phyloP scores from a whole-genome alignment of 2,329 filamentous ascomycete genomes.

The Penicillium sp. region DNA sequence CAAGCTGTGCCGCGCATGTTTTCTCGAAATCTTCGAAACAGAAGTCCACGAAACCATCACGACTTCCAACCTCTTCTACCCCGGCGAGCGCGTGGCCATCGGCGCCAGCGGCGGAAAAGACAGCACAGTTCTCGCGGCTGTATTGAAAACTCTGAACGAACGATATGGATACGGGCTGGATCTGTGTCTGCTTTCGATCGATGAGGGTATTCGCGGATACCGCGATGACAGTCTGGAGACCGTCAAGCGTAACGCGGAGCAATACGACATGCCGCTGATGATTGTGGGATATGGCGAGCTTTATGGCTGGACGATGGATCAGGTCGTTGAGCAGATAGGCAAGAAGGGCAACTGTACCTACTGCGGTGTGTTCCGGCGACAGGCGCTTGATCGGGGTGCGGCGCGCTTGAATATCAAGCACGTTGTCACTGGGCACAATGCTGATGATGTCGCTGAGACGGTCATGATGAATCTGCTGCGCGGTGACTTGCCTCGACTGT shows the following conservation, averaged over 20 bases:
- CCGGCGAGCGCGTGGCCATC: constrained; percentile 84
- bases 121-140: constrained; percentile 89
- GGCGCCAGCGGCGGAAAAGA: constrained; percentile 97
- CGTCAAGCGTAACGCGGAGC: constrained; percentile 84
- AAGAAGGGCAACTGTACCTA: constrained; percentile 99
- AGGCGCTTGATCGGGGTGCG: constrained; percentile 88
- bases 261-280: constrained; percentile 86
- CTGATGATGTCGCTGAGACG: constrained; percentile 94
- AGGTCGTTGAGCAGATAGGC: constrained; percentile 91
- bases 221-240: constrained; percentile 94
- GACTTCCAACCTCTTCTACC: constrained; percentile 71
- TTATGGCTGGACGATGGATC: constrained; percentile 99
- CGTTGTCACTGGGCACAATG: constrained; percentile 96
- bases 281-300: constrained; percentile 91
- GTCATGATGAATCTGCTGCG: constrained; percentile 95
- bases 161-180: constrained; percentile 81
- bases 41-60: constrained; percentile 92
- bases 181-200: constrained; percentile 81
- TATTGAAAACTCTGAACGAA: constrained; percentile 91
- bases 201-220: constrained; percentile 96
- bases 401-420: constrained; percentile 82
- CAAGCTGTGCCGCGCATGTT: constrained; percentile 87
- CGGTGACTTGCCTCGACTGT: constrained; percentile 81
- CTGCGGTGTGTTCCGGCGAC: constrained; percentile 90
- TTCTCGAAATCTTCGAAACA: constrained; percentile 79